A percentile compares a stretch with the other conserved stretches of the same genome.
These are phyloP conservation scores for Leccinum subgranulosum DNA, from an alignment of 768 basidiomycete genomes.

Conservation along the genomic window DNA sequence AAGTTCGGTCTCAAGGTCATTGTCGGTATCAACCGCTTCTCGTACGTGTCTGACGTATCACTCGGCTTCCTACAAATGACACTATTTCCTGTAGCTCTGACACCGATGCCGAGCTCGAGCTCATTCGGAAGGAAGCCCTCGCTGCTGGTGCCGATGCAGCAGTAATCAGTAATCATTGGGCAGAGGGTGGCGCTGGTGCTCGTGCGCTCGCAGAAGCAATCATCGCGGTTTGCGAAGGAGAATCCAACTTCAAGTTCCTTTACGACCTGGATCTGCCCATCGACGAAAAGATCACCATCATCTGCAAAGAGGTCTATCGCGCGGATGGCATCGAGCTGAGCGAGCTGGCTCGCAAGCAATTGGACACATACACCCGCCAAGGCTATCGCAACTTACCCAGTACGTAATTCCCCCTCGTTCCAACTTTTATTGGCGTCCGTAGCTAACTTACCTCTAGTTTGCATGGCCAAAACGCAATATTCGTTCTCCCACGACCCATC, in stretches of 20 bases:
- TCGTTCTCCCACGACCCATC: conserved; percentile 95
- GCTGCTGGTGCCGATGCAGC: conserved; percentile 91
- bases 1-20: conserved; percentile 97
- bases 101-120: conserved; percentile 82
- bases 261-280: conserved; percentile 84
- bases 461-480: conserved; percentile 98
- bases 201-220: conserved; percentile 90
- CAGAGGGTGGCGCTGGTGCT: conserved; percentile 90
- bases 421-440: too few relatives aligned
- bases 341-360: conserved; percentile 77
- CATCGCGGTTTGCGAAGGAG: conserved; percentile 76
- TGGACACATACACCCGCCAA: conserved; percentile 90
- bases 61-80: neutral
- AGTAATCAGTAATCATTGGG: conserved; percentile 97
- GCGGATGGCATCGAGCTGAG: conserved; percentile 89
- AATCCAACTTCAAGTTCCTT: conserved; percentile 87
- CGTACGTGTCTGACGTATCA: conserved; percentile 50
- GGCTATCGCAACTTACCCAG: conserved; percentile 79
- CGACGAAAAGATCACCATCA: conserved; percentile 83
- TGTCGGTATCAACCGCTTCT: conserved; percentile 92
- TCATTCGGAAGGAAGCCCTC: conserved; percentile 77
- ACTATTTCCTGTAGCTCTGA: conserved; percentile 58
- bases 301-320: conserved; percentile 90
- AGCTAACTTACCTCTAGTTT: conserved; percentile 47
- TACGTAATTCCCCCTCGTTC: conserved; percentile 36